Evolutionary conservation across 345 rosid genomes (phyloP), one percentile per base, ranked within the genome.

Genomic region (Bretschneidera sinensis): DNA sequence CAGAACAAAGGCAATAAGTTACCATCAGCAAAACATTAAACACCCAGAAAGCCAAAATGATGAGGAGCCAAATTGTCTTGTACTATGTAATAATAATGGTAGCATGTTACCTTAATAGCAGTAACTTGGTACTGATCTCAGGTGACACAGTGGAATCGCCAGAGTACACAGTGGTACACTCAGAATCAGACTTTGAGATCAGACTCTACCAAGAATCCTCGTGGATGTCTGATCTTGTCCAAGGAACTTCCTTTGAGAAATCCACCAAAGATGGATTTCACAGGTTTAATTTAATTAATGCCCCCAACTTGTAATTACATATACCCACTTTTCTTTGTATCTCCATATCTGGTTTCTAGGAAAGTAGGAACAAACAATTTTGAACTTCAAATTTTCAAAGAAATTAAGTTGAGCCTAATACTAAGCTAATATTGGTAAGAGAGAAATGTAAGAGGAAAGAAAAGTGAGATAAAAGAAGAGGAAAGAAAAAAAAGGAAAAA

Each of bases 201-300:
- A 72, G 84, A 72, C 71, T 70, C 51, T 79, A 74, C 64, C 17
- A 23, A 18, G 71, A 72, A 25, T 25, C 65, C 14, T 65, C 48
- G 9, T 79, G 80, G 84, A 64, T 68, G 54, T 72, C 82, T n/a
- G 76, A 84, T 62, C 60, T 50, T 20, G 70, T 72, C 45, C 68
- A 56, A 20, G 84, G 71, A 47, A 59, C 64, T 59, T 70, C 82
- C 52, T 82, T 82, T 24, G 9, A 25, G 22, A 65, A 65, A 47
- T 74, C 80, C 23, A 82, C 84, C 58, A 70, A 33, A 57, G 62
- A 64, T 43, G 87, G 87, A 43, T 79, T 79, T 48, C 87, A 79
- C 75, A 75, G 81, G 86, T 76, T 4, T 11, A 13, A 39, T 14
- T 13, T 39, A n/a, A n/a, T n/a, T n/a, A n/a, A n/a, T n/a, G n/a